These are phyloP conservation scores for Saccharomycopsis fibuligera DNA, from an alignment of 805 yeast genomes.

Conservation along the genomic window DNA sequence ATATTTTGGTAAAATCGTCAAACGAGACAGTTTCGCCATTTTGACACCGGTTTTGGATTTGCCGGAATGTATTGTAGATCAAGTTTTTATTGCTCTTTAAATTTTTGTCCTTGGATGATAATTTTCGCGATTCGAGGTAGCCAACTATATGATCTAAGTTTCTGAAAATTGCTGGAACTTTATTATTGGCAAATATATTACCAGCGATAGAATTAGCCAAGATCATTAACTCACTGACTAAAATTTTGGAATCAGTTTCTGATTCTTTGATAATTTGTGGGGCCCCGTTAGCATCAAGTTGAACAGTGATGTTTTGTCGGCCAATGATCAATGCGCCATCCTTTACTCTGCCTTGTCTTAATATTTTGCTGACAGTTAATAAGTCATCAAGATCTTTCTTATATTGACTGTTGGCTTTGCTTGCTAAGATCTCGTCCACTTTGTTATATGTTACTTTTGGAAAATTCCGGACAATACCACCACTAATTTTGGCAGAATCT, in stretches of 20 bases:
- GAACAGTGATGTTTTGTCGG: not conserved
- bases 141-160: constrained; percentile 28
- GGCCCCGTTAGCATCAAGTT: not conserved
- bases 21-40: constrained; percentile 26
- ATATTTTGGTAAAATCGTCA: constrained; percentile 34
- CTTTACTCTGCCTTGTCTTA: constrained; percentile 29
- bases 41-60: not conserved
- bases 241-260: constrained; percentile 44
- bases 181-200: constrained; percentile 34
- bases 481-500: constrained; percentile 29
- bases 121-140: constrained; percentile 21
- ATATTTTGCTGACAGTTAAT: constrained; percentile 27
- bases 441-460: constrained; percentile 53
- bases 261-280: constrained; percentile 21
- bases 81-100: not conserved
- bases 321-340: constrained; percentile 36
- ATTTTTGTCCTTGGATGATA: constrained; percentile 2
- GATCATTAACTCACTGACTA: constrained; percentile 85
- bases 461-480: constrained; percentile 41
- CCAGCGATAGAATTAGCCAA: constrained; percentile 64
- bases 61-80: not conserved
- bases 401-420: constrained; percentile 20
- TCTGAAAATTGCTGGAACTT: constrained; percentile 48
- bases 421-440: constrained; percentile 47
- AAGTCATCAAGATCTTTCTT: constrained; percentile 33